Conservation (phyloP, 768 basidiomycete genomes). For the Suillus tomentosus region DNA sequence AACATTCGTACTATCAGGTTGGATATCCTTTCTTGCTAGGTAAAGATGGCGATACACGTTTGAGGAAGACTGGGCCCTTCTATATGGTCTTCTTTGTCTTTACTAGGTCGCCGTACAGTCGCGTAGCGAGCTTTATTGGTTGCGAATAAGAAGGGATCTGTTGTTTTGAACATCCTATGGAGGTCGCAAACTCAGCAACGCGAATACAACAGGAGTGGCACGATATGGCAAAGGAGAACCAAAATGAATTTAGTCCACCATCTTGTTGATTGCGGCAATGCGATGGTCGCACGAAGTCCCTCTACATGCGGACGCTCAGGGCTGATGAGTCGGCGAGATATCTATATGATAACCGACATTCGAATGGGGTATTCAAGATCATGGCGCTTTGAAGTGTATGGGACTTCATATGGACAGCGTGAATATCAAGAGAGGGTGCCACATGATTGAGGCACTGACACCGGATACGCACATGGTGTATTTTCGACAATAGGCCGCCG, state of each 20-base stretch:
- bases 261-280: conserved; percentile 48
- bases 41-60: not conserved
- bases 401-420: conserved; percentile 51
- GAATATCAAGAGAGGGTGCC: conserved; percentile 49
- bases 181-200: not conserved
- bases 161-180: not conserved
- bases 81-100: conserved; percentile 5
- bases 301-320: conserved; percentile 63
- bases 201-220: too few species aligned
- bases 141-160: not conserved
- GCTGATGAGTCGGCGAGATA: conserved; percentile 63
- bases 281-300: not conserved
- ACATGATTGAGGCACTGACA: conserved; percentile 71
- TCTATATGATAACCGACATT: conserved; percentile 61
- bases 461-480: conserved; percentile 39
- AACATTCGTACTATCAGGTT: not conserved
- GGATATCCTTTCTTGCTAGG: not conserved
- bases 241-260: conserved; percentile 64
- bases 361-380: conserved; percentile 68
- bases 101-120: not conserved
- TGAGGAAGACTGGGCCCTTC: not conserved
- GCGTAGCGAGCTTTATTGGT: not conserved
- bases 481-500: conserved; percentile 1
- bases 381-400: conserved; percentile 74
- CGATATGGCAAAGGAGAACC: conserved; percentile 14